A percentile compares a stretch with the other conserved stretches of the same genome.
These are phyloP conservation scores for Kwoniella sp. DNA, from an alignment of 768 basidiomycete species.

Conservation along the genomic window DNA sequence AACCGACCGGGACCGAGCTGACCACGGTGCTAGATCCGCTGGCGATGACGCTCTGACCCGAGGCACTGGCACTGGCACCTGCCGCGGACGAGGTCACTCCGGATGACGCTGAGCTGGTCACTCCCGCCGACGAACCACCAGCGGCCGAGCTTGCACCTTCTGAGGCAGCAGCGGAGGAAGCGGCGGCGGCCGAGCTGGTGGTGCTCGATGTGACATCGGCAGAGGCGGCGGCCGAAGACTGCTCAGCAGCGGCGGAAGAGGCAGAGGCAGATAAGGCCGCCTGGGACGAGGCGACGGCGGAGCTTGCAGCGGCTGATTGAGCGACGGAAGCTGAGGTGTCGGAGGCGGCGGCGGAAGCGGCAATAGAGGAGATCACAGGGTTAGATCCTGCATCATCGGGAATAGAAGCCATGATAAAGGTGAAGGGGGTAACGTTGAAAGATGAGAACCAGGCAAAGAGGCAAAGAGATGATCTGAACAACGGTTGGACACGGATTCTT, in stretches of 20 bases:
- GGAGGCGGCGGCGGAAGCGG: too few species aligned
- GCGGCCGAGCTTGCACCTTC: not conserved
- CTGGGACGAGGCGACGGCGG: not conserved
- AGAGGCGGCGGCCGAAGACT: not conserved
- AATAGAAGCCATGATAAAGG: too few species aligned
- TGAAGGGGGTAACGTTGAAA: conserved; percentile 79
- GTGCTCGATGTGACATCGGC: not conserved
- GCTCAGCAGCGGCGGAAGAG: not conserved
- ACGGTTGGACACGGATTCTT: too few species aligned
- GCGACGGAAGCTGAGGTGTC: conserved; percentile 2
- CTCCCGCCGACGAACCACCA: not conserved
- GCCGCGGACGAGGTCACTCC: not conserved
- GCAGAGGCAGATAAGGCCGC: not conserved
- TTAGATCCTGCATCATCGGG: too few species aligned
- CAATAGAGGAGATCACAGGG: too few species aligned
- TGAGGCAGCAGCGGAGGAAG: not conserved
- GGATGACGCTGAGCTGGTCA: not conserved
- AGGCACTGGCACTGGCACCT: conserved; percentile 2
- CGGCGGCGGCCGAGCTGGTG: not conserved
- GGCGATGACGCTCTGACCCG: not conserved
- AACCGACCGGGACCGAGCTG: conserved; percentile 2
- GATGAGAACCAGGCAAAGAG: conserved; percentile 86
- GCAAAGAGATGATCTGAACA: too few species aligned
- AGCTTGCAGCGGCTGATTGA: not conserved
- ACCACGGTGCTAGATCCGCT: not conserved